Evolutionary conservation across 2,329 filamentous ascomycete species (phyloP).

Genomic region (Lasiodiplodia theobromae): DNA sequence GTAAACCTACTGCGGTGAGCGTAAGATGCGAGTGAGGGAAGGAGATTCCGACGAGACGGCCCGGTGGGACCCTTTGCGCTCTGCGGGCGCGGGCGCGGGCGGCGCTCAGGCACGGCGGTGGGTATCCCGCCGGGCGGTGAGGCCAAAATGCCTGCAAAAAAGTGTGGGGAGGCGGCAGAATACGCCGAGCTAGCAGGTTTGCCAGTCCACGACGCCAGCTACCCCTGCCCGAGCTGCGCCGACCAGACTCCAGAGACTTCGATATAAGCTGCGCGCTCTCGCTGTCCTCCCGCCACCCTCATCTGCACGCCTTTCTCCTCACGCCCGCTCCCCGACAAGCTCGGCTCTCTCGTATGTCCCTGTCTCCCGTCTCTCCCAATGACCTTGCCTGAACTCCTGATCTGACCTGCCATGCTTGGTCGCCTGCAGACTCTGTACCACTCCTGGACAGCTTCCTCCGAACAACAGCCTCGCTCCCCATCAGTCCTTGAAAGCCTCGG

Average conservation of each 20-base stretch:
- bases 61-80: not conserved
- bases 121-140: slow-evolving; percentile 18
- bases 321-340: not conserved
- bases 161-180: slow-evolving; percentile 21
- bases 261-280: slow-evolving; percentile 14
- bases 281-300: not conserved
- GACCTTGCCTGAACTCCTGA: not conserved
- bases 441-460: not conserved
- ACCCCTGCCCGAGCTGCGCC: slow-evolving; percentile 1
- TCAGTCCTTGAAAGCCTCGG: not conserved
- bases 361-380: not conserved
- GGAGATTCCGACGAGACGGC: slow-evolving; percentile 11
- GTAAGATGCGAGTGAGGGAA: slow-evolving; percentile 9
- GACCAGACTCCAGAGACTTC: not conserved
- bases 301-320: not conserved
- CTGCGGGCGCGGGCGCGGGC: not conserved
- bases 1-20: slow-evolving; percentile 3
- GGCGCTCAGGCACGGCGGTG: slow-evolving; percentile 14
- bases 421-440: not conserved
- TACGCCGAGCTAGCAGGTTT: slow-evolving; percentile 16
- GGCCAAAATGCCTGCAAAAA: slow-evolving; percentile 10
- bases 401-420: slow-evolving; percentile 1
- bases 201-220: not conserved
- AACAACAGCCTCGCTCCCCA: not conserved
- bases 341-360: not conserved